These are phyloP conservation scores for Coniochaeta sp. DNA, from an alignment of 2,329 filamentous ascomycete genomes.

Conservation along the genomic window DNA sequence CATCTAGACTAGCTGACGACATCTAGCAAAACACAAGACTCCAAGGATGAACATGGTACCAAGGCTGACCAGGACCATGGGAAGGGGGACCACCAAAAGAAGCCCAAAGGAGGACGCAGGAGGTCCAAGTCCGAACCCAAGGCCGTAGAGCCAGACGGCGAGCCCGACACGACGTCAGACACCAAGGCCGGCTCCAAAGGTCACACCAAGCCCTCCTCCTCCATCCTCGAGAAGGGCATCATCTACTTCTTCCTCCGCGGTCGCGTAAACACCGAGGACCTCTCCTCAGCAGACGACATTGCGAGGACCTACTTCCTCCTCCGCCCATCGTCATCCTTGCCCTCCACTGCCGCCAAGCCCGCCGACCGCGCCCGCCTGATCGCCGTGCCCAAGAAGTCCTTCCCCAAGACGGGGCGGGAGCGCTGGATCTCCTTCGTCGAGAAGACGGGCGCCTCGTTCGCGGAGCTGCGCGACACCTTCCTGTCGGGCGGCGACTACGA, in stretches of 20 bases:
- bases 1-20: not conserved
- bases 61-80: slow-evolving; percentile 9
- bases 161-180: slow-evolving; percentile 2
- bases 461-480: slow-evolving; percentile 66
- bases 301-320: slow-evolving; percentile 75
- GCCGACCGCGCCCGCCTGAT: slow-evolving; percentile 66
- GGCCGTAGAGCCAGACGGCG: slow-evolving; percentile 15
- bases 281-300: slow-evolving; percentile 63
- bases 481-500: slow-evolving; percentile 60
- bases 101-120: not conserved
- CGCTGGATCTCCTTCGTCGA: slow-evolving; percentile 79
- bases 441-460: slow-evolving; percentile 58
- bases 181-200: slow-evolving; percentile 14
- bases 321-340: slow-evolving; percentile 62
- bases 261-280: slow-evolving; percentile 65
- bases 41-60: not conserved
- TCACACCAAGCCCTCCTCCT: slow-evolving; percentile 27
- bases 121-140: not conserved
- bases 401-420: slow-evolving; percentile 62
- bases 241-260: slow-evolving; percentile 87
- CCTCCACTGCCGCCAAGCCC: slow-evolving; percentile 34
- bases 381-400: slow-evolving; percentile 75
- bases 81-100: not conserved
- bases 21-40: not conserved
- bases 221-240: slow-evolving; percentile 76